Percentiles rank a stretch among this genome's conserved stretches.
Conservation (phyloP, 805 yeast genomes). For the Kurtzmaniella fragi region DNA sequence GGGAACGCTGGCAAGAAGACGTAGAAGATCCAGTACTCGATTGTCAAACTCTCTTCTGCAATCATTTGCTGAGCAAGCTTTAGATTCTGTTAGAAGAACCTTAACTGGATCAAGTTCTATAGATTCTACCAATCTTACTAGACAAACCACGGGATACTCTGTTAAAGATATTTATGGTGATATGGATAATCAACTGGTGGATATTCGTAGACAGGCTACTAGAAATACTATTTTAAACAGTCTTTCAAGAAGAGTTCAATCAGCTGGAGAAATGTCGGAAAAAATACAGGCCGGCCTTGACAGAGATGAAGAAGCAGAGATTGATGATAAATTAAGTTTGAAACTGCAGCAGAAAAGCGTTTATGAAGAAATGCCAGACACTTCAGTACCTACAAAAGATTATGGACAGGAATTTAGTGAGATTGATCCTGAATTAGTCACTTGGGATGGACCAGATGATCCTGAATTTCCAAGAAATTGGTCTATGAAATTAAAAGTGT, state of each 20-base stretch:
- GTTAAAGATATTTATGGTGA: slow-evolving; percentile 39
- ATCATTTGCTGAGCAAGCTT: slow-evolving; percentile 1
- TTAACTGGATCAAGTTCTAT: neutral
- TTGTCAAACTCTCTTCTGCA: neutral
- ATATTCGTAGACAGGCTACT: slow-evolving; percentile 39
- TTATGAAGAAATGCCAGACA: slow-evolving; percentile 17
- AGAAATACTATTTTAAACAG: slow-evolving; percentile 40
- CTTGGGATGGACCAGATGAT: slow-evolving; percentile 64
- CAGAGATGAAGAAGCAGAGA: slow-evolving; percentile 1
- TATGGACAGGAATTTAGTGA: slow-evolving; percentile 51
- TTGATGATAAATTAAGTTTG: slow-evolving; percentile 3
- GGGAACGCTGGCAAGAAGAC: too few relatives aligned
- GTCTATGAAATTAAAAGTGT: slow-evolving; percentile 37
- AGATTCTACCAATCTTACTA: neutral
- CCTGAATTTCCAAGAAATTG: slow-evolving; percentile 64
- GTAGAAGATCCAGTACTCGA: too few relatives aligned
- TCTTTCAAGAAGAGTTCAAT: slow-evolving; percentile 20
- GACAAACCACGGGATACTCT: slow-evolving; percentile 14
- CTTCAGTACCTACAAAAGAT: slow-evolving; percentile 29
- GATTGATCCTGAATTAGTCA: slow-evolving; percentile 61
- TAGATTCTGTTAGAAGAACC: neutral
- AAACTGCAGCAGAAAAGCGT: neutral
- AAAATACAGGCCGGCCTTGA: neutral
- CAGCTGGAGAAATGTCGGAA: slow-evolving; percentile 6
- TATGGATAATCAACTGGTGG: slow-evolving; percentile 28